Conservation (phyloP, 2,329 filamentous ascomycete genomes). For the Colletotrichum coccodes region DNA sequence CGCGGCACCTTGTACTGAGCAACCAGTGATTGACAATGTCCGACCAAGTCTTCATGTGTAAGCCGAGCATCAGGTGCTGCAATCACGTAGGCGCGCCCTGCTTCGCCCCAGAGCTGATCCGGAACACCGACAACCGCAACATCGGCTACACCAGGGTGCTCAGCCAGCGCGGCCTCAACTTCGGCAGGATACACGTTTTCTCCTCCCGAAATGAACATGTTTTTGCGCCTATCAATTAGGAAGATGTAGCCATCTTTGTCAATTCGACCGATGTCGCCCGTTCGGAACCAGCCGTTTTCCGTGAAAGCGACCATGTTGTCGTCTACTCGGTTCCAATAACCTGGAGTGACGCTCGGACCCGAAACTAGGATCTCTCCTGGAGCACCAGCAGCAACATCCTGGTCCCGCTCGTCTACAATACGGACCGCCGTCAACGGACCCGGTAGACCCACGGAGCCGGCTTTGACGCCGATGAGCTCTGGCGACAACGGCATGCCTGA, state of each 20-base stretch:
- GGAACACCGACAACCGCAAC: conserved; percentile 17
- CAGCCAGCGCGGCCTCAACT: conserved; percentile 11
- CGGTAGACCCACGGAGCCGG: conserved; percentile 23
- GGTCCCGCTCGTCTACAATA: conserved; percentile 15
- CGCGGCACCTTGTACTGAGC: conserved; percentile 22
- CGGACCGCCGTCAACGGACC: conserved; percentile 22
- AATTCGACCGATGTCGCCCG: conserved; percentile 28
- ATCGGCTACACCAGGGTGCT: conserved; percentile 16
- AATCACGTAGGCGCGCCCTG: conserved; percentile 22
- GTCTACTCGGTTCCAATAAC: conserved; percentile 26
- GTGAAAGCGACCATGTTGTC: conserved; percentile 21
- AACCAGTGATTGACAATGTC: conserved; percentile 5
- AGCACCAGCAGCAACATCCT: conserved; percentile 1
- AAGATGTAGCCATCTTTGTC: conserved; percentile 23
- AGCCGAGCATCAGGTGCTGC: not conserved
- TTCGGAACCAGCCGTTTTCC: conserved; percentile 27
- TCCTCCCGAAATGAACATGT: conserved; percentile 31
- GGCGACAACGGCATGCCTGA: conserved; percentile 24
- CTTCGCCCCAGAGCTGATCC: conserved; percentile 24
- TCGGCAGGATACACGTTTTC: conserved; percentile 31
- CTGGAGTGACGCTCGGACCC: conserved; percentile 15
- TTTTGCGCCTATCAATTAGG: conserved; percentile 20
- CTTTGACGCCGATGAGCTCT: conserved; percentile 12
- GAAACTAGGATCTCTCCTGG: conserved; percentile 24
- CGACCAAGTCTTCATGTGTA: not conserved